phyloP scores from a whole-genome alignment of 2,329 filamentous ascomycete species.

The Colletotrichum musicola region DNA sequence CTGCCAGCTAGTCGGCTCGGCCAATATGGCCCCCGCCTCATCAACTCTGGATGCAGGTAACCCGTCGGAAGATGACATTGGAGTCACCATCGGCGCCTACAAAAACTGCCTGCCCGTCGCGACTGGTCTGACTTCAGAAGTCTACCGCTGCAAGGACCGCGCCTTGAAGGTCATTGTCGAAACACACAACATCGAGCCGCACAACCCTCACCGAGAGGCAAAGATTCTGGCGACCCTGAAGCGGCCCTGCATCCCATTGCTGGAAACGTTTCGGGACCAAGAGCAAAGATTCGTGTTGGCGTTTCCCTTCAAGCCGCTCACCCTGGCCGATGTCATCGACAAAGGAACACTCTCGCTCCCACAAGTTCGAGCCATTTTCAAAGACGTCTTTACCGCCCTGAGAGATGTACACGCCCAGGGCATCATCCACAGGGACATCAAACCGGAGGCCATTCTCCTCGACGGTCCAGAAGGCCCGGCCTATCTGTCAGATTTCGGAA shows the following conservation, averaged over 20 bases:
- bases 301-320: conserved; percentile 85
- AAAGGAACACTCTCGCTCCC: conserved; percentile 50
- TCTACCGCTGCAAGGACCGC: conserved; percentile 76
- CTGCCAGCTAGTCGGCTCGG: conserved; percentile 49
- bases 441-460: conserved; percentile 89
- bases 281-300: conserved; percentile 80
- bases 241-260: conserved; percentile 72
- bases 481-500: conserved; percentile 91
- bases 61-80: conserved; percentile 43
- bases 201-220: conserved; percentile 84
- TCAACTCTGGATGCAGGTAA: conserved; percentile 6
- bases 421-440: conserved; percentile 94
- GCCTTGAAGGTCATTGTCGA: conserved; percentile 91
- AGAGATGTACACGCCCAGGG: conserved; percentile 77
- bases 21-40: conserved; percentile 11
- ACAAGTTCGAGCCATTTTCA: conserved; percentile 62
- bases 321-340: conserved; percentile 76
- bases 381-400: conserved; percentile 78
- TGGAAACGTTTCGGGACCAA: conserved; percentile 80
- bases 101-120: conserved; percentile 66
- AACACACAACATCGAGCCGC: conserved; percentile 79
- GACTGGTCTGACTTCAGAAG: conserved; percentile 82
- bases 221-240: conserved; percentile 75
- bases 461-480: conserved; percentile 76
- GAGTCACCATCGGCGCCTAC: conserved; percentile 67